Conservation (phyloP, 768 basidiomycete species). For the Tylopilus plumbeoviolaceoides region DNA sequence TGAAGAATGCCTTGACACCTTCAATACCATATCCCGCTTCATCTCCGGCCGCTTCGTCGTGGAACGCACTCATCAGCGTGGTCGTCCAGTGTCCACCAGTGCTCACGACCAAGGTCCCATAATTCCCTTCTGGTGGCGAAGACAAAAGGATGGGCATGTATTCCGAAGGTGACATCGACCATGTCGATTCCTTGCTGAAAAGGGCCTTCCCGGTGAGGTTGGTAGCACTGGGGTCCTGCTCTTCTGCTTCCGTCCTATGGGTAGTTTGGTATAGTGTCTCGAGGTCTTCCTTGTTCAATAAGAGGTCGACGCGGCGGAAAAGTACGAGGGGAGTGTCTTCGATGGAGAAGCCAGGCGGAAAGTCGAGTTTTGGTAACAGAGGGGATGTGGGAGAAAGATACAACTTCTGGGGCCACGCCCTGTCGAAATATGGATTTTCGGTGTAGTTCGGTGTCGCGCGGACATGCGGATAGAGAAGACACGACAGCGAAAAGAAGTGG, state of each 20-base stretch:
- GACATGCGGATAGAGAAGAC: constrained; percentile 62
- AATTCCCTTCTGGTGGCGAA: constrained; percentile 45
- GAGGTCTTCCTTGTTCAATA: constrained; percentile 48
- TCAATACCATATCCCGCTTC: constrained; percentile 46
- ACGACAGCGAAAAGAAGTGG: constrained; percentile 72
- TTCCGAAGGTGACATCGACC: constrained; percentile 49
- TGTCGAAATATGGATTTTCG: constrained; percentile 50
- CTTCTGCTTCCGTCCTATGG: constrained; percentile 16
- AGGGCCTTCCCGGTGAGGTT: constrained; percentile 33
- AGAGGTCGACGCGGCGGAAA: constrained; percentile 62
- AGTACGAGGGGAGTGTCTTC: constrained; percentile 56
- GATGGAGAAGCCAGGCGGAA: constrained; percentile 54
- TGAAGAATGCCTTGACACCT: constrained; percentile 54
- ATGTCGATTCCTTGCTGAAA: constrained; percentile 53
- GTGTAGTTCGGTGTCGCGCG: constrained; percentile 61
- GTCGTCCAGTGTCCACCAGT: constrained; percentile 73
- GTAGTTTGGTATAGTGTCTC: constrained; percentile 37
- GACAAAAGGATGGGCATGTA: constrained; percentile 50
- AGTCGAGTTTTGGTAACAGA: constrained; percentile 29
- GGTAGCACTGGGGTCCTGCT: constrained; percentile 9
- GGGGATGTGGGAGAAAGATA: constrained; percentile 55
- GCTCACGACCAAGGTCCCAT: constrained; percentile 57
- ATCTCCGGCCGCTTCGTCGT: constrained; percentile 28
- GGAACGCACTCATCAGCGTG: constrained; percentile 44
- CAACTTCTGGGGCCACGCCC: constrained; percentile 61